Conservation (phyloP, 768 basidiomycete species). For the Suillus decipiens region DNA sequence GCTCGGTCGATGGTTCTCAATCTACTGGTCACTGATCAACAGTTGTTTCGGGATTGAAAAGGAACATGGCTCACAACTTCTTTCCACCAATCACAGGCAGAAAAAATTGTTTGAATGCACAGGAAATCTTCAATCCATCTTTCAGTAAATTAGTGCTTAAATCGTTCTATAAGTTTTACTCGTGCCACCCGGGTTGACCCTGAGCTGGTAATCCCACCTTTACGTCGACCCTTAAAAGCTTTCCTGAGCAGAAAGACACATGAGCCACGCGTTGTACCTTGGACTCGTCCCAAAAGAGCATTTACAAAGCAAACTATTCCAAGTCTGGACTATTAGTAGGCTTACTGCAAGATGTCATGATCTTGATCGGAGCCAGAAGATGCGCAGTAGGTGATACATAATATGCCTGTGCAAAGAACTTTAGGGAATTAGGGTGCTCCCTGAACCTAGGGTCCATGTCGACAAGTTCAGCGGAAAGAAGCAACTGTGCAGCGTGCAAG, state of each 20-base stretch:
- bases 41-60: neutral
- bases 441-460: slow-evolving; percentile 20
- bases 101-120: neutral
- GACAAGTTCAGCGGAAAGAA: slow-evolving; percentile 14
- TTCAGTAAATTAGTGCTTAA: neutral
- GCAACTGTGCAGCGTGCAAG: slow-evolving; percentile 10
- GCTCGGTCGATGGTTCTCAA: neutral
- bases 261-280: neutral
- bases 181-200: neutral
- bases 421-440: slow-evolving; percentile 33
- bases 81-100: neutral
- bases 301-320: neutral
- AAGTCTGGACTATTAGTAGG: neutral
- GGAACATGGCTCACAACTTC: neutral
- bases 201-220: neutral
- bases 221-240: neutral
- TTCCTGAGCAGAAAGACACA: slow-evolving; percentile 5
- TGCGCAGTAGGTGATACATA: slow-evolving; percentile 26
- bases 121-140: neutral
- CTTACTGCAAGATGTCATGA: slow-evolving; percentile 6
- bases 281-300: neutral
- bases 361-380: slow-evolving; percentile 13
- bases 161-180: neutral
- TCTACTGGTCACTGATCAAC: neutral
- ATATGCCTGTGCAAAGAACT: slow-evolving; percentile 28